Evolutionary conservation across 1,284 basidiomycete genomes (phyloP).

Genomic region (Rhodotorula sp.): DNA sequence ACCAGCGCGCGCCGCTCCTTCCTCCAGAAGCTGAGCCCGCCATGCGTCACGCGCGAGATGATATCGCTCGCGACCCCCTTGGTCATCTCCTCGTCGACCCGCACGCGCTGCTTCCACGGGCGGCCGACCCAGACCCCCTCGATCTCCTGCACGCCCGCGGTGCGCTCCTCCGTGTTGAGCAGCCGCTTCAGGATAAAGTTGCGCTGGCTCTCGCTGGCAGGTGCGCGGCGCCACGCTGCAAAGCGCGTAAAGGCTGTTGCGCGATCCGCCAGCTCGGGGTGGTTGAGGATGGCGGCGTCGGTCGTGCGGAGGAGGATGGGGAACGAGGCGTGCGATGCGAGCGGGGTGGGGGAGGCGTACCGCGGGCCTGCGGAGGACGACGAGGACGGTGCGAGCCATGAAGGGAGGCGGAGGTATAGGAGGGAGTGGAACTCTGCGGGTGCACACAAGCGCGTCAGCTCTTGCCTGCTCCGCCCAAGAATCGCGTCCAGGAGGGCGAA

Average conservation of each 20-base stretch:
- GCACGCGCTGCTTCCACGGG: constrained; percentile 11
- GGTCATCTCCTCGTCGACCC: constrained; percentile 55
- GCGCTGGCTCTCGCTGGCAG: not conserved
- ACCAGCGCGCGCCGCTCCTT: constrained; percentile 11
- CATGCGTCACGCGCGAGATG: constrained; percentile 73
- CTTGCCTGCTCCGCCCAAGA: not conserved
- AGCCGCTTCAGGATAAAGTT: constrained; percentile 51
- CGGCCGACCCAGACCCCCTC: constrained; percentile 31
- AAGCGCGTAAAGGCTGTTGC: constrained; percentile 42
- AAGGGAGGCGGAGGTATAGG: not conserved
- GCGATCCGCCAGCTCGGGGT: constrained; percentile 26
- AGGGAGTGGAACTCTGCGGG: constrained; percentile 1
- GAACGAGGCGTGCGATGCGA: constrained; percentile 62
- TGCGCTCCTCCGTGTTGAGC: constrained; percentile 52
- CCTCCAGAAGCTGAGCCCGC: constrained; percentile 59
- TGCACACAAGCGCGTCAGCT: not conserved
- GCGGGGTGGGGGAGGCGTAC: constrained; percentile 47
- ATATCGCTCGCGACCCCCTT: constrained; percentile 78
- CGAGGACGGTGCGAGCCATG: not conserved
- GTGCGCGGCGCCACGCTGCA: constrained; percentile 54
- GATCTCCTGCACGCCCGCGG: constrained; percentile 46
- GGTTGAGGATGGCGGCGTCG: constrained; percentile 64
- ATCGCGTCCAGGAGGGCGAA: not conserved
- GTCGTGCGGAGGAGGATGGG: constrained; percentile 59
- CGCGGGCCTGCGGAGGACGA: not conserved